These are phyloP conservation scores for Neonectria sp. DNA, from an alignment of 2,329 filamentous ascomycete genomes.

Conservation along the genomic window DNA sequence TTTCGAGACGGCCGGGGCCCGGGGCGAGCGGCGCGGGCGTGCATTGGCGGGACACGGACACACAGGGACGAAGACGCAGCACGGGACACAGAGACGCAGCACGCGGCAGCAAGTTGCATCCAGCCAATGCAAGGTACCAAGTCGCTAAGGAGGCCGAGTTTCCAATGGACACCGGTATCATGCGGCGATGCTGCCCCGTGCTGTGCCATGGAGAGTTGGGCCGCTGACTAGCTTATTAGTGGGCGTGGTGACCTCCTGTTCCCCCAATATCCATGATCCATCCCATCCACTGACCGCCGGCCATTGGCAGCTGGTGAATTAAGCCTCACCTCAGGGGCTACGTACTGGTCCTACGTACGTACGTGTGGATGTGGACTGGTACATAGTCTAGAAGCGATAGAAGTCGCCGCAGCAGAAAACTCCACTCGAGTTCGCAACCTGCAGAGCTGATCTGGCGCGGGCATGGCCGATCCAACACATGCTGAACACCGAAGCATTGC, in stretches of 20 bases:
- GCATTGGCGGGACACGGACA: slow-evolving; percentile 26
- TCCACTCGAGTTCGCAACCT: neutral
- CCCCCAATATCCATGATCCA: slow-evolving; percentile 17
- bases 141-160: neutral
- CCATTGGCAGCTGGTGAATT: slow-evolving; percentile 1
- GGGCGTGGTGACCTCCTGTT: slow-evolving; percentile 3
- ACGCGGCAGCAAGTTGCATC: neutral
- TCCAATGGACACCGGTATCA: neutral
- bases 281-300: slow-evolving; percentile 1
- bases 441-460: slow-evolving; percentile 5
- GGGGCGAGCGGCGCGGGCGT: slow-evolving; percentile 16
- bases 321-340: slow-evolving; percentile 21
- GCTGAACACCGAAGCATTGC: slow-evolving; percentile 14
- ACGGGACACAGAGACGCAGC: slow-evolving; percentile 10
- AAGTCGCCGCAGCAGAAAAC: neutral
- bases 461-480: slow-evolving; percentile 17
- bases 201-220: neutral
- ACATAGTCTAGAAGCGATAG: no score
- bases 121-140: slow-evolving; percentile 28
- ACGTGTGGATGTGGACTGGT: neutral
- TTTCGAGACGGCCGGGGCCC: slow-evolving; percentile 25
- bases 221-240: neutral
- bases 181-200: neutral
- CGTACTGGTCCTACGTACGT: slow-evolving; percentile 13
- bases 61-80: slow-evolving; percentile 5